Percentiles rank a stretch among this genome's conserved stretches.
Evolutionary conservation across 2,329 filamentous ascomycete genomes (phyloP).

Genomic region (Coccinonectria pachysandricola): DNA sequence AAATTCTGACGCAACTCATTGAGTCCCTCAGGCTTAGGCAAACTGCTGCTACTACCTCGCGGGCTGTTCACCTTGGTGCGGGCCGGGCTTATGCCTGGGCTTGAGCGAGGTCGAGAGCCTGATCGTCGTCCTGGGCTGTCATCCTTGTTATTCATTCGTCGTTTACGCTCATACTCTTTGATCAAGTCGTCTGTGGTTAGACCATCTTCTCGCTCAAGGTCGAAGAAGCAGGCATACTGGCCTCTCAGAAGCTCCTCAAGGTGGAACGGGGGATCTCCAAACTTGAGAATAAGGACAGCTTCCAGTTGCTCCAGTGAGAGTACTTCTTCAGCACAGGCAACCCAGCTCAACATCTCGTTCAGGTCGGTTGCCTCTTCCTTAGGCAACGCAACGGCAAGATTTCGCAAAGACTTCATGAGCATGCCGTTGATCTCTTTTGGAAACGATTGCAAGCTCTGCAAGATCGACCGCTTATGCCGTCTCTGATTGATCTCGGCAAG

Average conservation of each 20-base stretch:
- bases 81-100: too few species aligned
- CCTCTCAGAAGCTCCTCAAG: conserved; percentile 33
- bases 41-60: not conserved
- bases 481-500: conserved; percentile 37
- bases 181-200: conserved; percentile 31
- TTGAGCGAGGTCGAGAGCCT: conserved; percentile 11
- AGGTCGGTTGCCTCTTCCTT: conserved; percentile 30
- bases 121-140: conserved; percentile 13
- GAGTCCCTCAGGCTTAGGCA: not conserved
- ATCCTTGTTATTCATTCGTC: conserved; percentile 12
- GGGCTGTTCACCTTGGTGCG: not conserved
- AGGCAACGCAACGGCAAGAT: conserved; percentile 29
- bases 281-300: conserved; percentile 30
- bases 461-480: conserved; percentile 33
- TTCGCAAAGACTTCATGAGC: conserved; percentile 30
- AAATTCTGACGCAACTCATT: conserved; percentile 13
- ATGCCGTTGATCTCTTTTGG: conserved; percentile 34
- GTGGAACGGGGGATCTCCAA: conserved; percentile 29
- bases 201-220: conserved; percentile 33
- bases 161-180: conserved; percentile 25
- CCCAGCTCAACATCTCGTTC: conserved; percentile 38
- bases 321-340: conserved; percentile 32
- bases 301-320: conserved; percentile 35
- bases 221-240: conserved; percentile 37
- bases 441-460: conserved; percentile 33